Evolutionary conservation across 352 stramenopile genomes (phyloP).

Genomic region (Phytophthora syringae): DNA sequence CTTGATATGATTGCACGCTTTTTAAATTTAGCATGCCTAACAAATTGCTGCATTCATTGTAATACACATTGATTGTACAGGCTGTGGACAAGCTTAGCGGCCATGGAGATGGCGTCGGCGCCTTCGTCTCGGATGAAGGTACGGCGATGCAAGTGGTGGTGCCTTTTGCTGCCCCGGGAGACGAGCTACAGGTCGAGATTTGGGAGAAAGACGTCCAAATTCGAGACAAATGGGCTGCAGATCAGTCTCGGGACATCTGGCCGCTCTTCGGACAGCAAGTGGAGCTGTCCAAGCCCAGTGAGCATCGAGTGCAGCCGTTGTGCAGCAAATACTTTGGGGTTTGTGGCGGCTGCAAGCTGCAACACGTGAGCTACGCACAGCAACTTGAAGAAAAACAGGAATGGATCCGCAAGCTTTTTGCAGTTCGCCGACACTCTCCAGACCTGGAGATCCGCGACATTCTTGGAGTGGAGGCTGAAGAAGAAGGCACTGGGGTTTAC

Average conservation of each 20-base stretch:
- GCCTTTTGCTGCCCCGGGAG: conserved; percentile 62
- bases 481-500: conserved; percentile 21
- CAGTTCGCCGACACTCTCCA: conserved; percentile 24
- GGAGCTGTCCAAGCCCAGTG: conserved; percentile 36
- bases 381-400: conserved; percentile 75
- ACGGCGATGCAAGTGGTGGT: conserved; percentile 45
- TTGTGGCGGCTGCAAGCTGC: conserved; percentile 76
- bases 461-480: conserved; percentile 33
- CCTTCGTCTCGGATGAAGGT: conserved; percentile 13
- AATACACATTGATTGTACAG: conserved; percentile 20
- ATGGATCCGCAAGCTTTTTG: conserved; percentile 53
- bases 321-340: conserved; percentile 69
- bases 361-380: conserved; percentile 63
- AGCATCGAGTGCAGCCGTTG: conserved; percentile 38
- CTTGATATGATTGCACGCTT: conserved; percentile 10
- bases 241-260: conserved; percentile 19
- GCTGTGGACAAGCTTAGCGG: conserved; percentile 43
- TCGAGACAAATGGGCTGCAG: conserved; percentile 25
- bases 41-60: conserved; percentile 8
- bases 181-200: conserved; percentile 51
- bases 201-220: conserved; percentile 57
- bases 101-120: conserved; percentile 59
- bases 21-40: too few species aligned
- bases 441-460: conserved; percentile 50
- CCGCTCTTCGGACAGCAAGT: conserved; percentile 51